Conservation (phyloP, 345 rosid genomes). For the Pelargonium nanum region DNA sequence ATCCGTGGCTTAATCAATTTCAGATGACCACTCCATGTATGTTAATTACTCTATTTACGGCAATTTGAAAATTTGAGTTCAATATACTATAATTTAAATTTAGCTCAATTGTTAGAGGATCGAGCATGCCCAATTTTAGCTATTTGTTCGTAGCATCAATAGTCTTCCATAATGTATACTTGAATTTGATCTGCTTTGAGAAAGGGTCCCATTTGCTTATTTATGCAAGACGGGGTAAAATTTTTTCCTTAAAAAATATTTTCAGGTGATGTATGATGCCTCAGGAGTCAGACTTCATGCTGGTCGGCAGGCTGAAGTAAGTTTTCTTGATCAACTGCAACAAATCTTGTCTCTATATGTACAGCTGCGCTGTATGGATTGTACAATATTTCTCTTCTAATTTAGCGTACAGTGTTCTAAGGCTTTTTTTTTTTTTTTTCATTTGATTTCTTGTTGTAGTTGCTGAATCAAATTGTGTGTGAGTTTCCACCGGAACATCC, state of each 20-base stretch:
- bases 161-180: background rate
- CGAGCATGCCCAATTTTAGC: background rate
- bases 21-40: background rate
- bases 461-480: conserved; percentile 86
- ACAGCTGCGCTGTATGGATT: background rate
- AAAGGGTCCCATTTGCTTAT: background rate
- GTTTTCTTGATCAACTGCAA: conserved; percentile 10
- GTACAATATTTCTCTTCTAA: background rate
- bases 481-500: conserved; percentile 93
- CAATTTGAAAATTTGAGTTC: background rate
- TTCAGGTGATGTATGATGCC: conserved; percentile 86
- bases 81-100: too few species aligned
- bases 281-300: conserved; percentile 85
- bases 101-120: background rate
- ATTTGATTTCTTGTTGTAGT: conserved; percentile 28
- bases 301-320: conserved; percentile 90
- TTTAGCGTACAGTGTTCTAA: background rate
- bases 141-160: background rate
- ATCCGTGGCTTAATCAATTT: too few species aligned
- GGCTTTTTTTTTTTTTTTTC: conserved; percentile 5
- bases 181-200: too few species aligned
- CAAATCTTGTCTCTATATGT: background rate
- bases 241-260: background rate
- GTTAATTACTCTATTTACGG: background rate
- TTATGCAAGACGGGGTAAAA: background rate